Evolutionary conservation across 345 rosid species (phyloP).

Genomic region (Hirschfeldia incana): DNA sequence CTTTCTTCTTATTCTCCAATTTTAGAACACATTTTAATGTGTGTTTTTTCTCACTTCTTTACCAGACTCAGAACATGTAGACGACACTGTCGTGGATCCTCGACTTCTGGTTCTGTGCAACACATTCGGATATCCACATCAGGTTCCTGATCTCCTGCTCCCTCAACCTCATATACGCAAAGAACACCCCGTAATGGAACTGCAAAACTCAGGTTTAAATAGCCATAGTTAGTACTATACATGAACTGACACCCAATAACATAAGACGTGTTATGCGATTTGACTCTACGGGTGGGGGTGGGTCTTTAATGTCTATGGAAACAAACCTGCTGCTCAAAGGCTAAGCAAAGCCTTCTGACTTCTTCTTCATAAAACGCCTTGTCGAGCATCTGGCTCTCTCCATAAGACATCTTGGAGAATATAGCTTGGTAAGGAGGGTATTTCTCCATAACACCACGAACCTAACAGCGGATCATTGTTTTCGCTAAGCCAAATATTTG

Average conservation of each 20-base stretch:
- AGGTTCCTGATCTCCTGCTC: conserved; percentile 99
- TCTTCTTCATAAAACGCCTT: conserved; percentile 98
- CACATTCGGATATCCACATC: conserved; percentile 99
- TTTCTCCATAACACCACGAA: conserved; percentile 88
- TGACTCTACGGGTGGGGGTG: no score
- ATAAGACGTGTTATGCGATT: neutral
- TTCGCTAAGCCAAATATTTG: neutral
- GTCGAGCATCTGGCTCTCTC: conserved; percentile 98
- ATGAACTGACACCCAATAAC: no score
- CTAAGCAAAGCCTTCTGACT: conserved; percentile 95
- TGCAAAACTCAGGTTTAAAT: conserved; percentile 35
- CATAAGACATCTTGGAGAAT: conserved; percentile 82
- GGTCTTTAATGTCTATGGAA: neutral
- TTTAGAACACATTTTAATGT: conserved; percentile 1
- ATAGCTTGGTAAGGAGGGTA: conserved; percentile 93
- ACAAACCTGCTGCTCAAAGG: conserved; percentile 95
- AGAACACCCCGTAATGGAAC: conserved; percentile 95
- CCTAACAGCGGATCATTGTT: conserved; percentile 44
- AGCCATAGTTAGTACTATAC: no score
- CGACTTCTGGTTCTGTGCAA: conserved; percentile 97
- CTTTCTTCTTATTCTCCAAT: conserved; percentile 21
- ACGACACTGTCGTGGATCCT: conserved; percentile 98
- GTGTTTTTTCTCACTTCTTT: neutral
- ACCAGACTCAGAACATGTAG: conserved; percentile 66
- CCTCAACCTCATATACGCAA: conserved; percentile 92